Conservation (phyloP, 2,329 filamentous ascomycete species). For the Ophiocordyceps unilateralis region DNA sequence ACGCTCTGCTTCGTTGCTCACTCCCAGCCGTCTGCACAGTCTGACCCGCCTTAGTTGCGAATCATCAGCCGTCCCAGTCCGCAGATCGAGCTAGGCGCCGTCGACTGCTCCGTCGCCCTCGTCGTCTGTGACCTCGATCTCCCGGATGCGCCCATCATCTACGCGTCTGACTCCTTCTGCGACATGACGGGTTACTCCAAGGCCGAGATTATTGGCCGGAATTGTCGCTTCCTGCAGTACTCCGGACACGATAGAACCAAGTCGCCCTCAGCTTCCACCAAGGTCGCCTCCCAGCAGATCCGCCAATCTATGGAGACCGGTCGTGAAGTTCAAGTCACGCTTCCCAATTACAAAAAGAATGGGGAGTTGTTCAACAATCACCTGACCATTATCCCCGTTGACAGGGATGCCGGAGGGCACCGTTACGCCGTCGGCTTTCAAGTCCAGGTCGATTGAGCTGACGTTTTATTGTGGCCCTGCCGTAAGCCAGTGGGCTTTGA, state of each 20-base stretch:
- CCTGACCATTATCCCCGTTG: conserved; percentile 69
- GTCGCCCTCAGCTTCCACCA: conserved; percentile 4
- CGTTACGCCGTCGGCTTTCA: conserved; percentile 71
- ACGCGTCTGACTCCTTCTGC: conserved; percentile 67
- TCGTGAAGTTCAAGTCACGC: conserved; percentile 27
- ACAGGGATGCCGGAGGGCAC: conserved; percentile 44
- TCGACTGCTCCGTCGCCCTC: conserved; percentile 73
- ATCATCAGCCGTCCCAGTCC: conserved; percentile 57
- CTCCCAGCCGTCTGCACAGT: not conserved
- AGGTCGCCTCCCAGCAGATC: conserved; percentile 41
- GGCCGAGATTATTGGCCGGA: conserved; percentile 58
- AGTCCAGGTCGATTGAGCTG: conserved; percentile 39
- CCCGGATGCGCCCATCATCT: conserved; percentile 65
- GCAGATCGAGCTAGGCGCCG: conserved; percentile 60
- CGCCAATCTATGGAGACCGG: conserved; percentile 24
- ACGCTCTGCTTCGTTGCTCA: conserved; percentile 8
- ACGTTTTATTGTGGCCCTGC: too few relatives aligned
- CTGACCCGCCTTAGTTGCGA: conserved; percentile 23
- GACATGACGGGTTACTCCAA: conserved; percentile 62
- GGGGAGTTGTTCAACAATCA: conserved; percentile 68
- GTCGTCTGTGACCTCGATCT: conserved; percentile 63
- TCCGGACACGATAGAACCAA: conserved; percentile 34
- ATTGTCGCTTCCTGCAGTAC: conserved; percentile 72
- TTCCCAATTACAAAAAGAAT: conserved; percentile 71
- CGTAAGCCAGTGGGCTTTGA: not conserved